Conservation (phyloP, 352 stramenopile species). For the Phytophthora brassicae region DNA sequence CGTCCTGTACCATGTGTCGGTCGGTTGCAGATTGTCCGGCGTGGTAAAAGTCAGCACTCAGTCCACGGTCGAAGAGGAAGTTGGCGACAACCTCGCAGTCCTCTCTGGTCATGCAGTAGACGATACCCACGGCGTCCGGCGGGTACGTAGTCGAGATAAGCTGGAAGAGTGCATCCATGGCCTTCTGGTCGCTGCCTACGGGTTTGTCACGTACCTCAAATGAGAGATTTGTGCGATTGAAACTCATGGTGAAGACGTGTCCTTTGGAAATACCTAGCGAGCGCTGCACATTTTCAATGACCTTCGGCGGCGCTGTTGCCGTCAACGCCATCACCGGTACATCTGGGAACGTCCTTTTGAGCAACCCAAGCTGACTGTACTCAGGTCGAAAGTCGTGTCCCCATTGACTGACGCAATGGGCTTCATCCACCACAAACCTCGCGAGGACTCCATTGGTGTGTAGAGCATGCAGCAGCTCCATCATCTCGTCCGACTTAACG, state of each 20-base stretch:
- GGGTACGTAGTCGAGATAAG: constrained; percentile 59
- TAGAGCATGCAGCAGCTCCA: constrained; percentile 50
- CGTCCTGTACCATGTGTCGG: constrained; percentile 77
- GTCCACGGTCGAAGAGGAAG: constrained; percentile 84
- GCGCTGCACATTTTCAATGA: constrained; percentile 78
- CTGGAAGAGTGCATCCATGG: constrained; percentile 52
- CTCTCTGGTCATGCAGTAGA: constrained; percentile 95
- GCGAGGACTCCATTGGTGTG: constrained; percentile 71
- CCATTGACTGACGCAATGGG: constrained; percentile 89
- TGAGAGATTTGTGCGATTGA: constrained; percentile 92
- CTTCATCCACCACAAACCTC: constrained; percentile 95
- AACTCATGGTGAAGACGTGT: constrained; percentile 90
- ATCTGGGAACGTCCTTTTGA: constrained; percentile 89
- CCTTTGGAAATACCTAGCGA: constrained; percentile 78
- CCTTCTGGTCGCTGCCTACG: constrained; percentile 39
- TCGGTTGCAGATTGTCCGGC: constrained; percentile 79
- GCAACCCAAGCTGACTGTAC: constrained; percentile 91
- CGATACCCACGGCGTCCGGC: constrained; percentile 76
- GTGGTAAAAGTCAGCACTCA: constrained; percentile 93
- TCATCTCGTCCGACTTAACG: constrained; percentile 70
- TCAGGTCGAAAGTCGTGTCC: constrained; percentile 90
- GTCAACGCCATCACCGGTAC: constrained; percentile 94
- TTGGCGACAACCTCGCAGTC: constrained; percentile 92
- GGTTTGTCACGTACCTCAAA: constrained; percentile 90
- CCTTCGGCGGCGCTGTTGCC: constrained; percentile 84